Percentiles rank a stretch among this genome's conserved stretches.
These are phyloP conservation scores for Malus sieversii DNA, from an alignment of 306 rosid genomes.

Conservation along the genomic window DNA sequence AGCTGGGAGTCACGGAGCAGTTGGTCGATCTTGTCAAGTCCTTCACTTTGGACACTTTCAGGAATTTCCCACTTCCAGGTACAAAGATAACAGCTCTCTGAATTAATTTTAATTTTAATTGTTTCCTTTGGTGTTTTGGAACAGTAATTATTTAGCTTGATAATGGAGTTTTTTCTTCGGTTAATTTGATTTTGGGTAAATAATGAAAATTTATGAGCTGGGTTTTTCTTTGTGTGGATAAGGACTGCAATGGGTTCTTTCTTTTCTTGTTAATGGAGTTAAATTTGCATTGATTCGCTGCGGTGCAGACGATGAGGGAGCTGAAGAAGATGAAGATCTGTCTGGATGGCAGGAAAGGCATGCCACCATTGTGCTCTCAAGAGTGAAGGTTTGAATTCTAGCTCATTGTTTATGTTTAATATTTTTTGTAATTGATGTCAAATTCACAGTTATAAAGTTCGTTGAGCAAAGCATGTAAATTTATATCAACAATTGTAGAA, in stretches of 20 bases:
- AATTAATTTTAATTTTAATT: neutral
- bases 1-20: conserved; percentile 52
- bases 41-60: conserved; percentile 69
- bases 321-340: conserved; percentile 47
- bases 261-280: neutral
- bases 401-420: neutral
- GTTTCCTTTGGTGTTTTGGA: neutral
- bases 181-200: neutral
- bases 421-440: neutral
- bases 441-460: neutral
- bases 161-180: neutral
- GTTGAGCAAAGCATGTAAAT: neutral
- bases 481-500: neutral
- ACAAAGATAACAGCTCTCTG: neutral
- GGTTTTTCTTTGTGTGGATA: neutral
- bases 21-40: conserved; percentile 54
- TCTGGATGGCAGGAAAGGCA: conserved; percentile 89
- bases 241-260: neutral
- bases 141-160: neutral
- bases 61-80: conserved; percentile 69
- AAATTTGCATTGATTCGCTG: neutral
- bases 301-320: conserved; percentile 44
- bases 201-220: neutral
- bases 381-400: conserved; percentile 59
- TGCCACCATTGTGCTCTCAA: conserved; percentile 68